These are phyloP conservation scores for Monosporascus ibericus DNA, from an alignment of 2,329 filamentous ascomycete species.

Conservation along the genomic window DNA sequence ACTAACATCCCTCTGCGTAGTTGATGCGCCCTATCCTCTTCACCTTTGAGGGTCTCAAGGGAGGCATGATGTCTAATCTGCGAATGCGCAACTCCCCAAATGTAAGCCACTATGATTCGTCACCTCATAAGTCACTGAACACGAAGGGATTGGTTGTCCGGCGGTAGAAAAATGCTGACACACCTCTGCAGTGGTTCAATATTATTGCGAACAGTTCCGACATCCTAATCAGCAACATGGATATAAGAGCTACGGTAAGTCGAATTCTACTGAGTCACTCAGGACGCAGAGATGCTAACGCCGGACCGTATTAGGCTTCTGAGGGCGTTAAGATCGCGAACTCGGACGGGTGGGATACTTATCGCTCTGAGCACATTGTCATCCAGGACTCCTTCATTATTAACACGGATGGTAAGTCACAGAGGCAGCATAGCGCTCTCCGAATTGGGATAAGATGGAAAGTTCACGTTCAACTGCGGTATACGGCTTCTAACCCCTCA, in stretches of 20 bases:
- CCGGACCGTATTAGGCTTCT: not conserved
- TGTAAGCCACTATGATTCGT: conserved; percentile 5
- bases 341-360: conserved; percentile 61
- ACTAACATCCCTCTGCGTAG: conserved; percentile 3
- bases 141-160: not conserved
- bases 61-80: conserved; percentile 52
- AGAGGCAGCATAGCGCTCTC: not conserved
- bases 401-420: conserved; percentile 49
- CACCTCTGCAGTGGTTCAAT: conserved; percentile 53
- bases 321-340: conserved; percentile 44
- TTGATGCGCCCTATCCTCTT: conserved; percentile 54
- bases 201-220: conserved; percentile 60
- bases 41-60: conserved; percentile 49
- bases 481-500: conserved; percentile 4
- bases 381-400: conserved; percentile 61
- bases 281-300: not conserved
- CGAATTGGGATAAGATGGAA: not conserved
- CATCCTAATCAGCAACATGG: conserved; percentile 57
- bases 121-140: not conserved
- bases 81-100: conserved; percentile 52
- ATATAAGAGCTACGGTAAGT: conserved; percentile 41
- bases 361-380: conserved; percentile 54
- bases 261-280: not conserved
- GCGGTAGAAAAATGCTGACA: not conserved
- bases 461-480: not conserved